Conservation (phyloP, 106 monocot species). For the Dendrobium officinale region DNA sequence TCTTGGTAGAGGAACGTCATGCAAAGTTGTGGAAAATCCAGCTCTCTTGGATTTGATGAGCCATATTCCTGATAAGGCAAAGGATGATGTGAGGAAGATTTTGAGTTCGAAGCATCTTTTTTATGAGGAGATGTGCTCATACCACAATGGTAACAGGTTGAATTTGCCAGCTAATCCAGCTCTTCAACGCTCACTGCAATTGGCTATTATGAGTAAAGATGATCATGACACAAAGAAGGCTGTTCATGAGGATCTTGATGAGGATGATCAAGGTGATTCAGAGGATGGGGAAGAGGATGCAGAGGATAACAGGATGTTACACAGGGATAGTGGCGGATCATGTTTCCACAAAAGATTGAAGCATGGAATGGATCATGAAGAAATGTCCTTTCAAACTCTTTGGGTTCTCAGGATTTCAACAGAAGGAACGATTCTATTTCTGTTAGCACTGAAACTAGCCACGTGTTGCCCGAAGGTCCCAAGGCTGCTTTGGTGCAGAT, state of each 20-base stretch:
- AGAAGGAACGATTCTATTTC: constrained; percentile 14
- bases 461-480: constrained; percentile 26
- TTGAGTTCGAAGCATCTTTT: constrained; percentile 92
- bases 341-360: constrained; percentile 34
- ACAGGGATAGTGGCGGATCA: not conserved
- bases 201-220: constrained; percentile 46
- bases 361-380: constrained; percentile 21
- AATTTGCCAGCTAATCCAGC: constrained; percentile 59
- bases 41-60: constrained; percentile 61
- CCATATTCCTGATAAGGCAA: constrained; percentile 55
- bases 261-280: constrained; percentile 35
- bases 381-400: constrained; percentile 14
- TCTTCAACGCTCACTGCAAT: constrained; percentile 52
- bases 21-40: constrained; percentile 82
- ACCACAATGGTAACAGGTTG: constrained; percentile 71
- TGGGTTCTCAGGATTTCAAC: constrained; percentile 14
- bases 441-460: constrained; percentile 38
- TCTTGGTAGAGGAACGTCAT: constrained; percentile 82
- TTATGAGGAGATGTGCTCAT: constrained; percentile 96
- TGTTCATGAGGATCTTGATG: constrained; percentile 36
- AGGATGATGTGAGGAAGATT: constrained; percentile 83
- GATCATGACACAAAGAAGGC: constrained; percentile 35
- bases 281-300: constrained; percentile 42
- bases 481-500: constrained; percentile 17
- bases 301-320: constrained; percentile 19